Evolutionary conservation across 768 basidiomycete species (phyloP), one percentile per base, ranked within the genome.

Genomic region (Lactifluus echinatus): DNA sequence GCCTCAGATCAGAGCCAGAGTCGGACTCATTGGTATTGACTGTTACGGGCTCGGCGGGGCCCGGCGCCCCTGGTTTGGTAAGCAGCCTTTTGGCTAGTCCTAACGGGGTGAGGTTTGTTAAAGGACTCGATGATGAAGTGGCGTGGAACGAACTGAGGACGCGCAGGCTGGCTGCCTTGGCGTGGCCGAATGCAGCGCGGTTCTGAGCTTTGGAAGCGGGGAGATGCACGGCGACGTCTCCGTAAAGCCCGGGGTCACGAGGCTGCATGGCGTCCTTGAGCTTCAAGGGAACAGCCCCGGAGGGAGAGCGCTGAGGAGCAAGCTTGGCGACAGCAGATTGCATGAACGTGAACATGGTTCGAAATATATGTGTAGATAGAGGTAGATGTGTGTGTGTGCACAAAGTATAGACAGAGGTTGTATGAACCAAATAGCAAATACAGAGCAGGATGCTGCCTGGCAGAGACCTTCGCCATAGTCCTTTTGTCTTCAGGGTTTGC

Each of bases 261-360:
- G n/a, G 12, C 17, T 21, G 40, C 24, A 1, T 28, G 7, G 4
- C 0, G 26, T 17, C 29, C 37, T n/a, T 28, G n/a, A 23, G 26
- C n/a, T 11, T 10, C 4, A 36, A 31, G 12, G 24, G 24, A n/a
- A 42, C 21, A 15, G 5, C 31, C 3, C 5, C n/a, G 0, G 19
- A 51, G 14, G 36, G 31, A 34, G 21, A 29, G 23, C 44, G 21
- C 52, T 42, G 29, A 12, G 12, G 4, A 31, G 43, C 50, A 34
- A 57, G 50, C 44, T 51, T 51, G 2, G 29, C 36, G 19, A 28
- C 19, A 31, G 43, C 26, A 23, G 56, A 57, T 17, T 37, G 50
- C 33, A 57, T n/a, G 44, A 36, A 51, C 8, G 36, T 51, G 28
- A 57, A 57, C 49, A 51, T 57, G 43, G 37, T 51, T 37, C 14